Evolutionary conservation across 768 basidiomycete species (phyloP), one percentile per base, ranked within the genome.

Genomic region (Boletellus emodensis): DNA sequence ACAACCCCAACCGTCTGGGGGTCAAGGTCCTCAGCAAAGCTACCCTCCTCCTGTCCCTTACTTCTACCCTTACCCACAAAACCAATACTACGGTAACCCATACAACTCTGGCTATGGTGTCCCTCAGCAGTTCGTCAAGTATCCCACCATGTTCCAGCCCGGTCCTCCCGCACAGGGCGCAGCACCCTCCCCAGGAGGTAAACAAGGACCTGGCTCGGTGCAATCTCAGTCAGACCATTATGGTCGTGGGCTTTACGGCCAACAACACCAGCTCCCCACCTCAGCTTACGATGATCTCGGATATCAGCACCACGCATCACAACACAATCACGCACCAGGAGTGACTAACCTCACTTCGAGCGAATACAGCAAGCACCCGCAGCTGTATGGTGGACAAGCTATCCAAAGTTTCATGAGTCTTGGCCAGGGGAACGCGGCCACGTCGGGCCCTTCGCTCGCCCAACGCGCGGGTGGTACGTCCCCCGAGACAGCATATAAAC

Each of bases 351-450:
- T 76, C 40, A 65, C 67, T 13, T 70, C 71, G 53, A 67, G 50
- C 61, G 75, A 76, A 34, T 76, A 78, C 53, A 64, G 68, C 61
- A 77, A 77, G 58, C 75, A 72, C 53, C 71, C 70, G 45, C 69
- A 67, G 36, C 50, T 77, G 47, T 78, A 78, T 56, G 74, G 73
- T 26, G 77, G 76, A 30, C 80, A 81, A 45, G 77, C 77, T 24
- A 83, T 83, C 68, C 85, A 86, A 62, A 81, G 82, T 40, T 86
- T 87, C 62, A 84, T 86, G 77, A 81, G 83, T 17, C 77, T 84
- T 14, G 75, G 82, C 48, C 74, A 78, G 49, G 62, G 67, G 18
- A 65, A 65, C 6, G 55, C 66, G 6, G 59, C 75, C 0, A 64
- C 75, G 18, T 71, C 75, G 34, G 83, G 78, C 4, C 78, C 78